Base-by-base conservation (phyloP, 2,329 filamentous ascomycete genomes). In the Achaetomium macrosporum region DNA sequence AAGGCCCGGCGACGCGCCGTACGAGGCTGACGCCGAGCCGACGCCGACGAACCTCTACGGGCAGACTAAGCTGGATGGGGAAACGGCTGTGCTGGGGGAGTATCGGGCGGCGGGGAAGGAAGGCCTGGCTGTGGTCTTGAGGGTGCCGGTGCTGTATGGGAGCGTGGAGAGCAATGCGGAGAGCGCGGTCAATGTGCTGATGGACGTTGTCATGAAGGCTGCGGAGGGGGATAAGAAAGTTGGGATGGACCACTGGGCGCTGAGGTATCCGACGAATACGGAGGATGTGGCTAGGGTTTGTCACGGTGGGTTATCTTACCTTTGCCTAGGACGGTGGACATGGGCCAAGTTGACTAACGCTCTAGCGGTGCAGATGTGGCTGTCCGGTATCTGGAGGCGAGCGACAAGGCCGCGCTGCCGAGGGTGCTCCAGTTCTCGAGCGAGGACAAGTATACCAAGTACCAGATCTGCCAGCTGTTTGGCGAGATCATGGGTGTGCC, bases 391-490 rank as follows among this genome's bases (percentile, higher is more conserved):
- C 73, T 86, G 50, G 69, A 66, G 4, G 69, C 73, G 12, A 63
- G 67, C 37, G 73, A 78, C 36, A 71, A 75, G 47, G 67, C 73
- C 11, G 65, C 72, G 15, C 71, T 95, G 37, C 90, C 90, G 0
- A 72, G 66, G 29, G 79, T 90, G 41, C 75, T 96, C 16, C 90
- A 96, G 50, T 95, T 95, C 71, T 88, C 86, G 3, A 90, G 88
- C 42, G 89, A 96, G 69, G 88, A 95, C 61, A 81, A 77, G 59
- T 87, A 85, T 75, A 96, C 90, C 43, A 96, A 96, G 73, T 95
- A 91, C 68, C 84, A 92, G 68, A 95, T 96, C 51, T 91, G 88
- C 67, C 73, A 88, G 70, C 72, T 78, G 10, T 84, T 96, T 64
- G 86, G 83, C 4, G 83, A 90, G 54, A 88, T 95, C 54, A 83